Conservation (phyloP, 495 filamentous ascomycete species). For the Aspergillus incahuasiensis region DNA sequence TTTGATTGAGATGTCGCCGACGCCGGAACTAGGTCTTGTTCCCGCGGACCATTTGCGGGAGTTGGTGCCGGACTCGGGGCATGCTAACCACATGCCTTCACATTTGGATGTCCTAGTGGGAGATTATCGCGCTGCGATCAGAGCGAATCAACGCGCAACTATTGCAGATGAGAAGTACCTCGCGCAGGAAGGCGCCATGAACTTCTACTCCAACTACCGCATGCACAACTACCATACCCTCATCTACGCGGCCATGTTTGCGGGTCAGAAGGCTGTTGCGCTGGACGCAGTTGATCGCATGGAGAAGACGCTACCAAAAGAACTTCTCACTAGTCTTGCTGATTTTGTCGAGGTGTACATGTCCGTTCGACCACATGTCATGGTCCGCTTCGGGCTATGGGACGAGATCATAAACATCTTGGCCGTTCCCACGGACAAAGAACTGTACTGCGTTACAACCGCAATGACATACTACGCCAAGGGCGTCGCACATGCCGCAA, state of each 20-base stretch:
- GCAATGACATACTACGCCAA: constrained; percentile 63
- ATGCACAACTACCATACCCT: constrained; percentile 63
- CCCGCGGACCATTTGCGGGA: constrained; percentile 56
- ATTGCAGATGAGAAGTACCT: constrained; percentile 59
- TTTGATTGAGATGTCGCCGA: constrained; percentile 65
- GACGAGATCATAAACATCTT: constrained; percentile 48
- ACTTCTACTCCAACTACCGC: constrained; percentile 66
- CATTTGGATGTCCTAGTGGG: constrained; percentile 65
- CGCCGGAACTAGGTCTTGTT: constrained; percentile 53
- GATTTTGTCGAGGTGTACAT: constrained; percentile 67
- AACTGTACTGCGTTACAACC: constrained; percentile 58
- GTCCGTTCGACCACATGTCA: constrained; percentile 55
- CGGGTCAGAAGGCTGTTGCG: constrained; percentile 51
- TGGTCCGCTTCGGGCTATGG: constrained; percentile 65
- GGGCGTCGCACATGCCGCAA: constrained; percentile 58
- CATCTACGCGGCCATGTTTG: constrained; percentile 69
- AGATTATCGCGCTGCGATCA: constrained; percentile 57
- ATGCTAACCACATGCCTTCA: constrained; percentile 67
- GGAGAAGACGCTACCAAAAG: constrained; percentile 53
- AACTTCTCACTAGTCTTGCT: constrained; percentile 60
- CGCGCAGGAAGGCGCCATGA: constrained; percentile 41
- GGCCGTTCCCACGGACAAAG: constrained; percentile 42
- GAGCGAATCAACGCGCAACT: constrained; percentile 58
- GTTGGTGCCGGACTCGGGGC: constrained; percentile 61
- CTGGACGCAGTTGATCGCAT: constrained; percentile 50